phyloP scores from a whole-genome alignment of 345 rosid genomes.

The Gossypium thurberi region DNA sequence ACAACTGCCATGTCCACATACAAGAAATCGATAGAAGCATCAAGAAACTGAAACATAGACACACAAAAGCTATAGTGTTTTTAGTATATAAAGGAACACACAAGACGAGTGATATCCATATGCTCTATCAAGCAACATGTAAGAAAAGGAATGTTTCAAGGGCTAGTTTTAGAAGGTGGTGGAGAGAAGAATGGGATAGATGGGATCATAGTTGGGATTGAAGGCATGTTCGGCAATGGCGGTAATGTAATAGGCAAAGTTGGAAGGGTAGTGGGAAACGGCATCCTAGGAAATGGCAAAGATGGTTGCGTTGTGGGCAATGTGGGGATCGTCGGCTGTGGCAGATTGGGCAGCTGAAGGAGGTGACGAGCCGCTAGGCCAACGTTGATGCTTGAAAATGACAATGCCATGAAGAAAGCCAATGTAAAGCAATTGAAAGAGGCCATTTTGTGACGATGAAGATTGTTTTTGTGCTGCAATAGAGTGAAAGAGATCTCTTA shows the following conservation, averaged over 20 bases:
- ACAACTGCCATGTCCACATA: too few relatives aligned
- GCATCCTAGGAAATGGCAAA: slow-evolving; percentile 13
- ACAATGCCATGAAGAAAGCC: slow-evolving; percentile 6
- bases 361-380: neutral
- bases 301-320: slow-evolving; percentile 17
- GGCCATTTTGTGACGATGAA: neutral
- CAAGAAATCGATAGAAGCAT: too few relatives aligned
- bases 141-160: neutral
- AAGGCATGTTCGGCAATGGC: slow-evolving; percentile 23
- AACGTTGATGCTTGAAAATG: neutral
- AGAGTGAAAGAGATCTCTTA: neutral
- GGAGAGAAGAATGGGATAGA: neutral
- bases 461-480: too few relatives aligned
- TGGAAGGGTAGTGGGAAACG: neutral
- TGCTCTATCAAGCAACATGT: neutral
- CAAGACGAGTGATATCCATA: neutral
- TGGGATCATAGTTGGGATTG: neutral
- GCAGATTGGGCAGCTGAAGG: slow-evolving; percentile 10
- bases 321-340: slow-evolving; percentile 9
- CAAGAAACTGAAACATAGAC: too few relatives aligned
- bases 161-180: neutral
- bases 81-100: too few relatives aligned
- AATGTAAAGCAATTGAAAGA: neutral
- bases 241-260: slow-evolving; percentile 14
- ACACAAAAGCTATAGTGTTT: too few relatives aligned